Conservation (phyloP, 306 rosid species). For the Vigna trinervia region DNA sequence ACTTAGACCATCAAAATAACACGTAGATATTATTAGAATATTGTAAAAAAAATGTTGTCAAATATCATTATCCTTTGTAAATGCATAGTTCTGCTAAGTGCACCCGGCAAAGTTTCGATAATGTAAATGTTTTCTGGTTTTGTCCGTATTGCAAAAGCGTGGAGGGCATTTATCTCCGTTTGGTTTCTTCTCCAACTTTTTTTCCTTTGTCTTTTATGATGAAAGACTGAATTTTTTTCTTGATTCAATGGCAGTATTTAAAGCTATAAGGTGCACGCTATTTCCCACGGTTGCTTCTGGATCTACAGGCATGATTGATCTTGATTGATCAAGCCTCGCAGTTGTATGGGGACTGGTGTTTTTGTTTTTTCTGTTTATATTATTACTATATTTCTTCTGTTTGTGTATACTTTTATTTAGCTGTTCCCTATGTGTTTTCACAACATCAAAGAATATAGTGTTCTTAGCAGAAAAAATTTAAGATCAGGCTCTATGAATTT, state of each 20-base stretch:
- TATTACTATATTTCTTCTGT: background rate
- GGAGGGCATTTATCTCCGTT: background rate
- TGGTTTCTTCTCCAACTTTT: background rate
- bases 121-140: background rate
- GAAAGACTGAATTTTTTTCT: background rate
- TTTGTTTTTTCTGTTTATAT: constrained; percentile 27
- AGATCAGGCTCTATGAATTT: no score
- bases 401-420: no score
- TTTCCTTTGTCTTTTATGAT: constrained; percentile 6
- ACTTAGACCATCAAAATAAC: no score
- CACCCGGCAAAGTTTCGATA: background rate
- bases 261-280: background rate
- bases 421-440: no score
- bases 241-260: background rate
- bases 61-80: no score
- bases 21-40: no score
- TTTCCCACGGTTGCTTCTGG: constrained; percentile 12
- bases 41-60: no score
- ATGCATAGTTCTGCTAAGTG: background rate
- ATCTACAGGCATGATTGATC: constrained; percentile 13
- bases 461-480: no score
- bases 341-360: constrained; percentile 35
- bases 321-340: background rate
- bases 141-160: background rate
- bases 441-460: no score